Base-by-base conservation (phyloP, 371 early-diverging fungal species). In the Mucor mucedo region DNA sequence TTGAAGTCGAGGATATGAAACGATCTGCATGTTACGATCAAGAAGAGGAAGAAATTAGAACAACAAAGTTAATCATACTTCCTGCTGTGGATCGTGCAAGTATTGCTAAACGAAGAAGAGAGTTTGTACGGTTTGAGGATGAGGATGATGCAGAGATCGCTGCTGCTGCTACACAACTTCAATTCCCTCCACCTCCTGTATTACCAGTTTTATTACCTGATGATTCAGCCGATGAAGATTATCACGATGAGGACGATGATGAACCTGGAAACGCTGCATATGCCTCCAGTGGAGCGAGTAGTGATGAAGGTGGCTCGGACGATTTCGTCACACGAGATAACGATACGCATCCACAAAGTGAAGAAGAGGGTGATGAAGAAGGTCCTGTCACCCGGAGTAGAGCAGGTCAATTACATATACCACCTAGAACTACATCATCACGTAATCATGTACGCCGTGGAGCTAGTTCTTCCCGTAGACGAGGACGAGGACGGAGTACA, bases 161-260 rank as follows among this genome's bases (percentile, higher is more conserved):
- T 2, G 65, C 78, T 14, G 79, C 76, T 7, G 79, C 78, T 4
- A 83, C 79, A 49, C 82, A 81, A 2, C 74, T 83, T 6, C 87
- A 66, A 29, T 64, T 66, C 9, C 68, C 70, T 7, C 72, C 75
- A 11, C 69, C 75, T 14, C 69, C 75, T 14, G 30, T 63, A 0
- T 52, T 65, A 11, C 67, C 76, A 2, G 58, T 66, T n/a, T 44
- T 75, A 32, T 53, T 80, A 16, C 77, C 85, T 11, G 87, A 86
- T 55, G 85, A 87, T 42, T 82, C 84, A 2, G 84, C 80, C 50
- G 90, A 87, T 28, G 88, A 86, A 49, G 88, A 87, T 45, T 86
- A 85, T 58, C 78, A 77, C 16, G 59, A 58, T 35, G 47, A 47
- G 8, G 47, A 50, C 10, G 50, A 50, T 29, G 78, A 77, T 42